These are phyloP conservation scores for Proliferodiscus dingleyae DNA, from an alignment of 2,329 filamentous ascomycete genomes.

Conservation along the genomic window DNA sequence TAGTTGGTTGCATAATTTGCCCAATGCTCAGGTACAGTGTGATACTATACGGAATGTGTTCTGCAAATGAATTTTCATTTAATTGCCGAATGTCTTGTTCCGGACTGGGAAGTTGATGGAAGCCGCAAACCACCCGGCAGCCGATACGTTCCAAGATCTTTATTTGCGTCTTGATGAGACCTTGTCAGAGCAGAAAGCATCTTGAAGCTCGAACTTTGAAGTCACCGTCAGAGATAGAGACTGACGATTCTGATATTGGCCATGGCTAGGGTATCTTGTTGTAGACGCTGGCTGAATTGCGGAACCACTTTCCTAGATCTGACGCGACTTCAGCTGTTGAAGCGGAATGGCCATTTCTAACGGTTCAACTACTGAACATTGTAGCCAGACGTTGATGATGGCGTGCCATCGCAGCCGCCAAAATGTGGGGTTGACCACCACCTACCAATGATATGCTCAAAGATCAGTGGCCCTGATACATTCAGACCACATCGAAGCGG, in stretches of 20 bases:
- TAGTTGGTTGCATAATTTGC: not conserved
- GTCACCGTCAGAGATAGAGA: not conserved
- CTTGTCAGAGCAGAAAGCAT: not conserved
- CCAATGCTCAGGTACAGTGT: not conserved
- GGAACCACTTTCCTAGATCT: not conserved
- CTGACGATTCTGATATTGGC: not conserved
- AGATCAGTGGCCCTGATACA: no score
- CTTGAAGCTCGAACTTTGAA: not conserved
- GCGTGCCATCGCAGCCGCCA: no score
- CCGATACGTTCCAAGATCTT: not conserved
- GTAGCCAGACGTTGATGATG: no score
- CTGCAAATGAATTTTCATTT: not conserved
- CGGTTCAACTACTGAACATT: no score
- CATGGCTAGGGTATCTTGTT: not conserved
- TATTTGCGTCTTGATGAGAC: not conserved
- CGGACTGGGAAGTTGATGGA: not conserved
- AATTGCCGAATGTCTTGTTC: not conserved
- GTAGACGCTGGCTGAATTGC: not conserved
- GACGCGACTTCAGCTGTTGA: not conserved
- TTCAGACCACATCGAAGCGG: no score
- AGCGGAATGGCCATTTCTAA: not conserved
- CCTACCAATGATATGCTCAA: no score
- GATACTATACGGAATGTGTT: not conserved
- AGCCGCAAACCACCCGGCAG: not conserved
- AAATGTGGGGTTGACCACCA: no score